Evolutionary conservation across 345 rosid species (phyloP).

Genomic region (Gynandropsis gynandra): DNA sequence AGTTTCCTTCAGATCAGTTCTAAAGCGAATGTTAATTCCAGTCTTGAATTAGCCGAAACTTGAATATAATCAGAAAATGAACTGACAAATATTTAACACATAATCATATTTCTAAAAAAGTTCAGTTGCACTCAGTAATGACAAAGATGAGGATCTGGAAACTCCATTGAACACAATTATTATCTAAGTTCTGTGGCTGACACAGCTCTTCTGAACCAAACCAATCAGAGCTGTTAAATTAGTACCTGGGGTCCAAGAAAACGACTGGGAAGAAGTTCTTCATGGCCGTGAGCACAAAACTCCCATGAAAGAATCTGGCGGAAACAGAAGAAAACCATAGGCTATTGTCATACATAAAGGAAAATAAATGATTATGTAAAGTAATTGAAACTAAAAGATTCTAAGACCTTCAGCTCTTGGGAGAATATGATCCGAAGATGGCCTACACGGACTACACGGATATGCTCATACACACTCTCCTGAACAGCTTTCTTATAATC

Average conservation of each 20-base stretch:
- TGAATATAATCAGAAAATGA: too few species aligned
- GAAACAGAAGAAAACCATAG: slow-evolving; percentile 16
- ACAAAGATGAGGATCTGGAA: slow-evolving; percentile 1
- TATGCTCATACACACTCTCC: slow-evolving; percentile 94
- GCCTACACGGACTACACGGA: slow-evolving; percentile 98
- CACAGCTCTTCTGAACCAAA: too few species aligned
- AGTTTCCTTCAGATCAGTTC: background rate
- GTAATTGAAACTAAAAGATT: slow-evolving; percentile 8
- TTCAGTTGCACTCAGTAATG: background rate
- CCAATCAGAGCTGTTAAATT: too few species aligned
- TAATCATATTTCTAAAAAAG: slow-evolving; percentile 9
- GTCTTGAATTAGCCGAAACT: too few species aligned
- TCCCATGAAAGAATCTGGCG: slow-evolving; percentile 91
- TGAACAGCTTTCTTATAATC: slow-evolving; percentile 91
- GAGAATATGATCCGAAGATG: slow-evolving; percentile 84
- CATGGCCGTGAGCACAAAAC: slow-evolving; percentile 88
- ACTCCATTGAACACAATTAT: too few species aligned
- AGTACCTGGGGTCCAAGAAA: slow-evolving; percentile 92
- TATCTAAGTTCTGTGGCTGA: too few species aligned
- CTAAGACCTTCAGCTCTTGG: slow-evolving; percentile 75
- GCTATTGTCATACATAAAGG: slow-evolving; percentile 4
- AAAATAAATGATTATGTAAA: background rate
- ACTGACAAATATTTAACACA: background rate
- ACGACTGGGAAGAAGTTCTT: slow-evolving; percentile 93
- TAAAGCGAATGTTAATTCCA: too few species aligned